Evolutionary conservation across 345 rosid species (phyloP), one percentile per base, ranked within the genome.

Genomic region (Microthlaspi erraticum): DNA sequence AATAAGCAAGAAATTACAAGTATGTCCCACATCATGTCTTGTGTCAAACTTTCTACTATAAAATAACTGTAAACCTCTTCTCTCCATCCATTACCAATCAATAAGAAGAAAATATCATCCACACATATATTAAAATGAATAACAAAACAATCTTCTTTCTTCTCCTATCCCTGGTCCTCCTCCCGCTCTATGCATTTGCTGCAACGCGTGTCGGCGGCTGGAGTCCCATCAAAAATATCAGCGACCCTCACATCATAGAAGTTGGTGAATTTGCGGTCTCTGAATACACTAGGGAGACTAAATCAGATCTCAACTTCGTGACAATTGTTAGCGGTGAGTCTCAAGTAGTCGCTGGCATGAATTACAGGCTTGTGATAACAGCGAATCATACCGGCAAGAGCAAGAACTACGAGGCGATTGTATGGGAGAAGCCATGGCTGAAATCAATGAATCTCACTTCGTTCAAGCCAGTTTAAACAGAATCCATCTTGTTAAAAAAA

Each of bases 261-360:
- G 70, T 88, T 37, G 95, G 78, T 0, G 39, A 78, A 32, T 85
- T 79, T 53, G 87, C 92, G 6, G 85, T 88, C 18, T 7, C 68
- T 37, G 82, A 80, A 57, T 20, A 83, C 86, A 39, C 80, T 72
- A 70, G 36, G 23, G 42, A n/a, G 36, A 45, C 60, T 6, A 66
- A 68, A 29, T 33, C 46, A 5, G 7, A 2, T 6, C 34, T 88
- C 46, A 57, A 19, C 52, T 71, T 84, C 1, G 41, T 32, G 74
- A 26, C 1, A 1, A 76, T 86, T 38, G 56, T 75, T 41, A 10
- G 41, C 12, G 88, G 88, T 4, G 82, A 79, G 46, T 10, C 26
- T 7, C 85, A 86, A 58, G 67, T 73, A 8, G 87, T 82, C 9
- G 7, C 82, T 0, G 96, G 92, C 5, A 72, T 0, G 7, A 89